These are phyloP conservation scores for Mariannaea elegans DNA, from an alignment of 2,329 filamentous ascomycete species.

Conservation along the genomic window DNA sequence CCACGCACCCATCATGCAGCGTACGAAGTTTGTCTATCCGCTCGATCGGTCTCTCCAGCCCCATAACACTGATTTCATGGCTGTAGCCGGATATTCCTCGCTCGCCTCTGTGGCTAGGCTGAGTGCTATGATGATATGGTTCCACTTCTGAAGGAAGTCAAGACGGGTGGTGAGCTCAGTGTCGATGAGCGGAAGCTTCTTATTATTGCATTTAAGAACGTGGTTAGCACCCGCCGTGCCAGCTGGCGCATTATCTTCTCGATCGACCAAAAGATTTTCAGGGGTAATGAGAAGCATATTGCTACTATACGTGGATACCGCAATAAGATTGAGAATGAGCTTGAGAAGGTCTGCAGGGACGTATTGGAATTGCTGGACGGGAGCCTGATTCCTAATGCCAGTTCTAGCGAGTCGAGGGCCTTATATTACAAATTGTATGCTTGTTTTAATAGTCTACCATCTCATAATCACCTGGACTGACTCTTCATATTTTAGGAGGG, in stretches of 20 bases:
- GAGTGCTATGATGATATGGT: constrained; percentile 99
- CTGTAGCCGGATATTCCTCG: constrained; percentile 97
- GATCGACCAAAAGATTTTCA: constrained; percentile 99
- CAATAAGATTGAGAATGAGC: constrained; percentile 96
- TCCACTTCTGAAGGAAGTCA: constrained; percentile 99
- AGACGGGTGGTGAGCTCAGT: constrained; percentile 80
- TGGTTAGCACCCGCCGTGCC: constrained; percentile 95
- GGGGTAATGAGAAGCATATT: constrained; percentile 96
- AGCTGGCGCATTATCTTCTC: constrained; percentile 99
- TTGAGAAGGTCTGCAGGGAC: constrained; percentile 98
- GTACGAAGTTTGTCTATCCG: background rate
- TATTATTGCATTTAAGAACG: constrained; percentile 99
- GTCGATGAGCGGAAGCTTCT: constrained; percentile 99
- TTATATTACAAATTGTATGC: constrained; percentile 99
- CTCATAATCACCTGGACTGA: constrained; percentile 7
- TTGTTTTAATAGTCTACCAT: constrained; percentile 50
- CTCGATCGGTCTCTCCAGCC: background rate
- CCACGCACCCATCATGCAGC: background rate
- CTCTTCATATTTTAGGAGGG: constrained; percentile 80
- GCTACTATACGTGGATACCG: constrained; percentile 95
- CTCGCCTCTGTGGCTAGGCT: constrained; percentile 99
- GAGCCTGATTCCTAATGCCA: constrained; percentile 92
- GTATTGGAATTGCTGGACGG: constrained; percentile 94
- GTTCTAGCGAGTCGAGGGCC: constrained; percentile 98
- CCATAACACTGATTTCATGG: constrained; percentile 37